Percentiles rank a stretch among this genome's conserved stretches.
Evolutionary conservation across 2,329 filamentous ascomycete genomes (phyloP).

Genomic region (Exserohilum turcica): DNA sequence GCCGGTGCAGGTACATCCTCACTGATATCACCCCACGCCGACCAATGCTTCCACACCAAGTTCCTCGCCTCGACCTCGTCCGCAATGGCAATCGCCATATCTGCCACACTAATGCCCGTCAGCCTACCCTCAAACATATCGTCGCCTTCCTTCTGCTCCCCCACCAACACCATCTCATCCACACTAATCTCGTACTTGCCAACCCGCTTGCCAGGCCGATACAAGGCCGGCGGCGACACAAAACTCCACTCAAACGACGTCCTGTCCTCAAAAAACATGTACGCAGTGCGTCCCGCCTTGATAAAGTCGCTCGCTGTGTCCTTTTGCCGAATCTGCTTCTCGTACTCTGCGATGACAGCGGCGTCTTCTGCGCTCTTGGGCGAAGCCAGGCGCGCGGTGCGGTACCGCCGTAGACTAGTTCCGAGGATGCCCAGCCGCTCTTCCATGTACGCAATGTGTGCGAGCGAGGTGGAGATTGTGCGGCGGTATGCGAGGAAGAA

Average conservation of each 20-base stretch:
- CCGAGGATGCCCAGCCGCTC: constrained; percentile 41
- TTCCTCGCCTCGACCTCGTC: constrained; percentile 40
- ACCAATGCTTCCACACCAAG: constrained; percentile 41
- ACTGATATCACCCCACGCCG: constrained; percentile 35
- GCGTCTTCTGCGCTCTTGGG: constrained; percentile 21
- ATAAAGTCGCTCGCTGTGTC: constrained; percentile 40
- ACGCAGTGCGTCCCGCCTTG: constrained; percentile 41
- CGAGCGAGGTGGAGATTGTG: constrained; percentile 42
- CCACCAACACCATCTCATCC: constrained; percentile 40
- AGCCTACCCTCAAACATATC: constrained; percentile 39
- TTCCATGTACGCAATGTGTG: constrained; percentile 45
- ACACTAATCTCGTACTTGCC: constrained; percentile 41
- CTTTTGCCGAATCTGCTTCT: constrained; percentile 27
- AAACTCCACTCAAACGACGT: constrained; percentile 42
- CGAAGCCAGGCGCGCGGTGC: constrained; percentile 31
- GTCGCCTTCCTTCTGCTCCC: constrained; percentile 27
- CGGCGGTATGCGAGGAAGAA: constrained; percentile 45
- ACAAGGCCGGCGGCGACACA: constrained; percentile 42
- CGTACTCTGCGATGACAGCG: constrained; percentile 29
- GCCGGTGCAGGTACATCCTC: constrained; percentile 34
- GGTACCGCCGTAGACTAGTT: constrained; percentile 30
- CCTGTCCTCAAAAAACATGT: constrained; percentile 47
- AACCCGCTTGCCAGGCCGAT: constrained; percentile 40
- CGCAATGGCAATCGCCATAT: constrained; percentile 45
- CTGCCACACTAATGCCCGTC: constrained; percentile 41